A percentile compares a stretch with the other conserved stretches of the same genome.
phyloP scores from a whole-genome alignment of 805 yeast genomes.

The Candida maltosa region DNA sequence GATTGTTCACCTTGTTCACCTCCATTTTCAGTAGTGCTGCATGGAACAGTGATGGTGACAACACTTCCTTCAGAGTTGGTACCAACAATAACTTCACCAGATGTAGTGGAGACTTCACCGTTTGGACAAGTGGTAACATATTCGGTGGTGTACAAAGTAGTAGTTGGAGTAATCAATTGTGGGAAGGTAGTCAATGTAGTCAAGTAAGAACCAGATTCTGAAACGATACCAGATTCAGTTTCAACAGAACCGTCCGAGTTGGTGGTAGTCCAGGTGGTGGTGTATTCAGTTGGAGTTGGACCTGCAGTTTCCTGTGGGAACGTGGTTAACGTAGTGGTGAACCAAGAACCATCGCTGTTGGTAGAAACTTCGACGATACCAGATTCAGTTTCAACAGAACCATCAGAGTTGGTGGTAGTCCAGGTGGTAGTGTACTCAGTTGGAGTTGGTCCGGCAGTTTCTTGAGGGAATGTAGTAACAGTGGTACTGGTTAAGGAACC shows the following conservation, averaged over 20 bases:
- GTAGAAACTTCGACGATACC: constrained; percentile 13
- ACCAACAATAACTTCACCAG: constrained; percentile 12
- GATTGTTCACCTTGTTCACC: no score
- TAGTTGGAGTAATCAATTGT: no score
- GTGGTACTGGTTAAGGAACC: constrained; percentile 14
- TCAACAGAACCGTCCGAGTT: constrained; percentile 11
- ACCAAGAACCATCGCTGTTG: constrained; percentile 3
- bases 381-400: constrained; percentile 12
- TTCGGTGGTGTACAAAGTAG: not conserved
- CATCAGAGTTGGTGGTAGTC: constrained; percentile 11
- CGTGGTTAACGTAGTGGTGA: constrained; percentile 2
- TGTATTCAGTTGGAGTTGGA: constrained; percentile 5
- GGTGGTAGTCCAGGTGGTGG: constrained; percentile 11
- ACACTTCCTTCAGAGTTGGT: constrained; percentile 10
- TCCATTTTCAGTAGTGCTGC: no score
- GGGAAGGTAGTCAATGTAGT: constrained; percentile 5
- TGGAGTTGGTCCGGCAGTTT: constrained; percentile 3
- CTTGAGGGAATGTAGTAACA: constrained; percentile 10
- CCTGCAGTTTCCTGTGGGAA: constrained; percentile 1
- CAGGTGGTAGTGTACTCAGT: constrained; percentile 14
- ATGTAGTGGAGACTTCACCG: no score
- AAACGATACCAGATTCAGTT: constrained; percentile 17
- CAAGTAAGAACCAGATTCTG: constrained; percentile 1
- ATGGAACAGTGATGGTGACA: no score
- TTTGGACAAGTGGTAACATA: no score